Evolutionary conservation across 163 green algal species (phyloP).

Genomic region (Scenedesmus sp.): DNA sequence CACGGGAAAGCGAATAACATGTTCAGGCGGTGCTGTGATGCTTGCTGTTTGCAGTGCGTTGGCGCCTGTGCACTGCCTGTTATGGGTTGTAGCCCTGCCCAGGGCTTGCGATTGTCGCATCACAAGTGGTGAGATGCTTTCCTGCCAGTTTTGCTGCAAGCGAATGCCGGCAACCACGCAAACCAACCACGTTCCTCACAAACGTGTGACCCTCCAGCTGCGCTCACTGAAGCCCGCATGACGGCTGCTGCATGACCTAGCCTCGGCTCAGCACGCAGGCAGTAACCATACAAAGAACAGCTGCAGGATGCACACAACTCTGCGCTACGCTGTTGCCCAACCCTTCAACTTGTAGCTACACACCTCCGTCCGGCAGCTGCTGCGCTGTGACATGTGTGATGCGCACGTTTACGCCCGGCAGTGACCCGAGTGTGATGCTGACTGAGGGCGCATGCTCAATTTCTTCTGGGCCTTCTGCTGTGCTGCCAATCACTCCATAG

Average conservation of each 20-base stretch:
- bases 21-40: neutral
- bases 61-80: too few relatives aligned
- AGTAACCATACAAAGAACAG: too few relatives aligned
- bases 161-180: too few relatives aligned
- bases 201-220: neutral
- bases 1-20: neutral
- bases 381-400: slow-evolving; percentile 47
- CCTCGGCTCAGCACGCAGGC: too few relatives aligned
- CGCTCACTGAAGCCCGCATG: neutral
- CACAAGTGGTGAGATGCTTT: too few relatives aligned
- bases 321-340: neutral
- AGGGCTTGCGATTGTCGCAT: neutral
- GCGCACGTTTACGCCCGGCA: slow-evolving; percentile 54
- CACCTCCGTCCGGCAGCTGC: slow-evolving; percentile 62
- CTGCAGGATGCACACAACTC: neutral
- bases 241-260: too few relatives aligned
- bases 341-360: neutral
- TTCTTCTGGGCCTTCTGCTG: slow-evolving; percentile 43
- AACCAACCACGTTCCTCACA: too few relatives aligned
- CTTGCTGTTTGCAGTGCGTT: neutral
- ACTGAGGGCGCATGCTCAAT: slow-evolving; percentile 56
- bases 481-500: slow-evolving; percentile 53
- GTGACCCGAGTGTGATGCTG: slow-evolving; percentile 51
- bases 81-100: too few relatives aligned
- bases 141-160: too few relatives aligned